Evolutionary conservation across 2,329 filamentous ascomycete genomes (phyloP).

Genomic region (Colletotrichum tamarilloi): DNA sequence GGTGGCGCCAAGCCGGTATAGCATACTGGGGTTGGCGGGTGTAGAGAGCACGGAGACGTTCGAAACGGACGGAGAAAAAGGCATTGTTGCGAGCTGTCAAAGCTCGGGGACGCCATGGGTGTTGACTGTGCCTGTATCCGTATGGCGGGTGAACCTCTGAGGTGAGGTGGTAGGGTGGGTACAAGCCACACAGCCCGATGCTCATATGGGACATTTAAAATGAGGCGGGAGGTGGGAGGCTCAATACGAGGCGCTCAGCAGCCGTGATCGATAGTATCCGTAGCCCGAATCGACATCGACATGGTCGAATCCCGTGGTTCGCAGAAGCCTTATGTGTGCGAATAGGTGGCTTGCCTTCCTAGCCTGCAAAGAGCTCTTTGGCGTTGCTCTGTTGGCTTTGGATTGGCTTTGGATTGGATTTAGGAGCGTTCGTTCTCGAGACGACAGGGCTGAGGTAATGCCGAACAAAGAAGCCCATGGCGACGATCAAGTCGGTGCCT

Average conservation of each 20-base stretch:
- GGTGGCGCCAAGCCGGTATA: slow-evolving; percentile 19
- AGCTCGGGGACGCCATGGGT: background rate
- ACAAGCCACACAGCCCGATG: slow-evolving; percentile 22
- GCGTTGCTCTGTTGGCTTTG: background rate
- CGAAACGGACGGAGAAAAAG: slow-evolving; percentile 23
- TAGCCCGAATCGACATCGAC: background rate
- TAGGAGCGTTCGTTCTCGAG: slow-evolving; percentile 6
- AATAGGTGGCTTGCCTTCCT: background rate
- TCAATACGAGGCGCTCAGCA: slow-evolving; percentile 29
- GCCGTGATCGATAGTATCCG: background rate
- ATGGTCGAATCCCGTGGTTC: background rate
- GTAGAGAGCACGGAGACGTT: background rate
- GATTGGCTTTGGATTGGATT: background rate
- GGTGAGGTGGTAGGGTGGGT: slow-evolving; percentile 5
- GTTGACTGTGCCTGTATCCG: background rate
- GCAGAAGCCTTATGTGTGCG: no score
- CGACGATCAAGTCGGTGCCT: slow-evolving; percentile 18
- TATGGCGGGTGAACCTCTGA: background rate
- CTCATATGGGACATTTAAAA: slow-evolving; percentile 12
- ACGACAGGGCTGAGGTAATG: slow-evolving; percentile 10
- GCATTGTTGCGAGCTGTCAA: slow-evolving; percentile 27
- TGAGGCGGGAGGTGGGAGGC: slow-evolving; percentile 23
- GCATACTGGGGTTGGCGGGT: slow-evolving; percentile 6
- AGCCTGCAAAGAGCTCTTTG: background rate
- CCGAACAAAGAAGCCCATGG: slow-evolving; percentile 3